Percentiles rank a stretch among this genome's conserved stretches.
phyloP scores from a whole-genome alignment of 495 filamentous ascomycete species.

The Parmelia sp. region DNA sequence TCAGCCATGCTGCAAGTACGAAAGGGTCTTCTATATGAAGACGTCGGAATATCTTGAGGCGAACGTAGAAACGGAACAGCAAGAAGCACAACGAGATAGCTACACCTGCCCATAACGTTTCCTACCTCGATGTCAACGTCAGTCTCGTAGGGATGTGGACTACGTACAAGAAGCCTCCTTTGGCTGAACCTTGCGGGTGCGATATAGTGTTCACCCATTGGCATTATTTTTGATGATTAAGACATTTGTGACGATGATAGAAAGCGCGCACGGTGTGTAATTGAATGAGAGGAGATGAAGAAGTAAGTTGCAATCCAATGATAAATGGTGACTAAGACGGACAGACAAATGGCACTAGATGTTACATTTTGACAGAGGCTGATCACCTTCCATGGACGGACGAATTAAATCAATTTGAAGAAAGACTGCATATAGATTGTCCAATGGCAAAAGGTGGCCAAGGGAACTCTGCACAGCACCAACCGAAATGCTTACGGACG shows the following conservation, averaged over 20 bases:
- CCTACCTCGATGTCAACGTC: background rate
- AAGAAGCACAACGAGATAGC: slow-evolving; percentile 18
- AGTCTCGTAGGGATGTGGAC: background rate
- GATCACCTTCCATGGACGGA: background rate
- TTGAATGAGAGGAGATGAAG: background rate
- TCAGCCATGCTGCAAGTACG: slow-evolving; percentile 25
- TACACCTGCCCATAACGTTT: background rate
- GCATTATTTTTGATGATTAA: background rate
- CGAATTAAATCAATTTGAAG: background rate
- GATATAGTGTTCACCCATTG: background rate
- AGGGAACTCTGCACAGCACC: background rate
- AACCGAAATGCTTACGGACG: background rate
- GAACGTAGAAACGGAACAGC: slow-evolving; percentile 26
- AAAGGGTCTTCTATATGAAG: slow-evolving; percentile 27
- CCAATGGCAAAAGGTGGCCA: background rate
- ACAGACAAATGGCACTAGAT: background rate
- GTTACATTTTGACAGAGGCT: background rate
- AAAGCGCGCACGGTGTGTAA: background rate
- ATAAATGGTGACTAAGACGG: background rate
- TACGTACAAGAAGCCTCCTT: background rate
- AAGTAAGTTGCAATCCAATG: background rate
- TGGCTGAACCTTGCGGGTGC: background rate
- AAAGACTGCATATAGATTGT: background rate
- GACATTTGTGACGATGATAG: background rate
- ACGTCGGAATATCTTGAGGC: slow-evolving; percentile 22